Base-by-base conservation (phyloP, 2,329 filamentous ascomycete genomes). In the Arthrobotrys iridis region DNA sequence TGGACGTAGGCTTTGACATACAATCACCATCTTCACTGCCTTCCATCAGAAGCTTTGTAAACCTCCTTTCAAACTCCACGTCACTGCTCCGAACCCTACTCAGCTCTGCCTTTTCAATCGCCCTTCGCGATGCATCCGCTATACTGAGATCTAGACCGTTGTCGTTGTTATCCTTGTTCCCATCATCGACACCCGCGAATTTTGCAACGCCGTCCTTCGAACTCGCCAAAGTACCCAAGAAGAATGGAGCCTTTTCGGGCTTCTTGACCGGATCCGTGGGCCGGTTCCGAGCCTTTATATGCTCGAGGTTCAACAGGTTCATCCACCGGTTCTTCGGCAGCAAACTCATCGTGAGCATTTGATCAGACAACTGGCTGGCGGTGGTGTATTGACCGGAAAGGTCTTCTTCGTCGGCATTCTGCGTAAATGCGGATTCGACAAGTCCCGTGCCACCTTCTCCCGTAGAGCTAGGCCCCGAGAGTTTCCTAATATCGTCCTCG, bases 201-300 rank as follows among this genome's bases (percentile, higher is more conserved):
- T 68, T 67, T 35, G 63, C 46, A 8, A 57, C 63, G 4, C 63
- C 57, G 22, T 75, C 71, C 30, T 75, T 75, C 22, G 46, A 50
- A 33, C 63, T 75, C 15, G 52, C 50, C 7, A 75, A 40, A 0
- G 90, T 90, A 0, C 93, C 92, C 2, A 98, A 85, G 85, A 98
- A 98, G 85, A 98, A 98, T 0, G 95, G 96, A 0, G 94, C 94
- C 80, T 96, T 96, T 81, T 97, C 92, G 0, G 95, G 95, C 4
- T 89, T 87, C 83, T 97, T 97, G 13, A 93, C 93, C 0, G 93
- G 88, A 82, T 97, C 93, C 78, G 89, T 93, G 0, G 96, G 95
- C 82, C 95, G 96, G 83, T 99, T 99, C 76, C 95, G 28, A 81
- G 84, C 84, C 78, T 84, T 91, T 81, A 99, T 97, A 24, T 93